phyloP scores from a whole-genome alignment of 2,329 filamentous ascomycete species.

The Sarocladium brachiariae region DNA sequence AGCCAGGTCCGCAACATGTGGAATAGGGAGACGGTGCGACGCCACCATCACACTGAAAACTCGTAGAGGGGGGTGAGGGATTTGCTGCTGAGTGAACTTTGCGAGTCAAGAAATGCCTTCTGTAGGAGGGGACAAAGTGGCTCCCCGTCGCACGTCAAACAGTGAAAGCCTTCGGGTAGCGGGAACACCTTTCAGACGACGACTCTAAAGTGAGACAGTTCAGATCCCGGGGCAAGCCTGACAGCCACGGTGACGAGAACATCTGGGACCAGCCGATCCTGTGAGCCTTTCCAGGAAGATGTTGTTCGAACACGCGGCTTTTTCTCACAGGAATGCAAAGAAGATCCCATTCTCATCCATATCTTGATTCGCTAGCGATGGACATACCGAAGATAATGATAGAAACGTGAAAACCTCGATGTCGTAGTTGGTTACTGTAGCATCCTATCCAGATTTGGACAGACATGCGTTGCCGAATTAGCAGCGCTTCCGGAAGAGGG shows the following conservation, averaged over 20 bases:
- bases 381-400: not conserved
- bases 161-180: not conserved
- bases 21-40: not conserved
- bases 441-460: no score
- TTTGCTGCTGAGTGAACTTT: not conserved
- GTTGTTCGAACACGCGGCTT: no score
- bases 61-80: conserved; percentile 4
- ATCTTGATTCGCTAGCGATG: not conserved
- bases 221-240: no score
- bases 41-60: conserved; percentile 2
- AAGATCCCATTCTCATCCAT: no score
- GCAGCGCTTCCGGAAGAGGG: not conserved
- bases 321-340: no score
- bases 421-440: no score
- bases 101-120: conserved; percentile 1
- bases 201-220: no score
- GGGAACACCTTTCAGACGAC: not conserved
- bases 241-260: no score
- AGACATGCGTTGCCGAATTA: no score
- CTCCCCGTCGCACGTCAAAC: no score
- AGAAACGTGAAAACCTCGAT: conserved; percentile 8
- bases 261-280: no score
- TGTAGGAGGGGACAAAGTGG: not conserved
- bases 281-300: no score
- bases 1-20: not conserved